A percentile compares a stretch with the other conserved stretches of the same genome.
phyloP scores from a whole-genome alignment of 2,329 filamentous ascomycete genomes.

The Cladosporium sp. region DNA sequence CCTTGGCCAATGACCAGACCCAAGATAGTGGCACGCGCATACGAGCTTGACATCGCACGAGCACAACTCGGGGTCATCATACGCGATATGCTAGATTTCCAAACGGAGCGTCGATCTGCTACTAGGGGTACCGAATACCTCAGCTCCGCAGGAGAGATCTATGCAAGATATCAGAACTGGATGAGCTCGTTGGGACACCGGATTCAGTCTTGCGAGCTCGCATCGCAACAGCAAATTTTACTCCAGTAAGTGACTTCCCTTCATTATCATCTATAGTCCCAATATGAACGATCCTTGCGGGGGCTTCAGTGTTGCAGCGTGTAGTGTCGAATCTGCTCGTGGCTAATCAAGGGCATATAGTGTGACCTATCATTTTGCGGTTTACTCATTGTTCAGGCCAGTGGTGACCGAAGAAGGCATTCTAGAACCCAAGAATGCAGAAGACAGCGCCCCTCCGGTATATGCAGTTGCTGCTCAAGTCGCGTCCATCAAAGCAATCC shows the following conservation, averaged over 20 bases:
- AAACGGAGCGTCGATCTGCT: not conserved
- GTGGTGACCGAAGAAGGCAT: not conserved
- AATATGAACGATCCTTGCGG: not conserved
- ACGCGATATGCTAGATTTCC: not conserved
- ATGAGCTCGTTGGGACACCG: not conserved
- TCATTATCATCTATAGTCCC: not conserved
- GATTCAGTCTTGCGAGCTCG: not conserved
- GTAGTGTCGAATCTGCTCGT: not conserved
- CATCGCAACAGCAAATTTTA: not conserved
- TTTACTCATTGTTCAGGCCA: not conserved
- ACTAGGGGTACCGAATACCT: not conserved
- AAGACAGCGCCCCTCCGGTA: not conserved
- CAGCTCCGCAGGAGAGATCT: not conserved
- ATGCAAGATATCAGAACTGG: not conserved
- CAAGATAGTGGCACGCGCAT: not conserved
- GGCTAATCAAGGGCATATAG: not conserved
- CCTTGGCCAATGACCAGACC: not conserved
- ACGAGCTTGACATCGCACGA: not conserved
- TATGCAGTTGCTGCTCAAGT: not conserved
- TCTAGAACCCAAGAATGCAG: not conserved
- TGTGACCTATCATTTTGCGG: not conserved
- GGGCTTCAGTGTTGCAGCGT: no score
- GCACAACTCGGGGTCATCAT: no score
- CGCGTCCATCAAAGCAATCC: not conserved
- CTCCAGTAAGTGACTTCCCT: not conserved